These are phyloP conservation scores for Wickerhamiella vanderwaltii DNA, from an alignment of 805 yeast species.

Conservation along the genomic window DNA sequence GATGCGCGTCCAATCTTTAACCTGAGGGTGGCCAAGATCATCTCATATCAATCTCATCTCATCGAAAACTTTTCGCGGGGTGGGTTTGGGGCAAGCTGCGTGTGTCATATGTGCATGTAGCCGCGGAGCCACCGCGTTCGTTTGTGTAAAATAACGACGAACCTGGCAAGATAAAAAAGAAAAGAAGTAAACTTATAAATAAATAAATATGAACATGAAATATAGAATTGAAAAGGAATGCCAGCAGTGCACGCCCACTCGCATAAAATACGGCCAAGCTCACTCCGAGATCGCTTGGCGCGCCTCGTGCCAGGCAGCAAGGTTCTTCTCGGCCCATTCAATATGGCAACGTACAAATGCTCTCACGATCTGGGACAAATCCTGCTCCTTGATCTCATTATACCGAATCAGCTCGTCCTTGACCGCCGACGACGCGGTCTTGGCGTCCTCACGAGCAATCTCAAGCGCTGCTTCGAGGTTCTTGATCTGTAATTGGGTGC, in stretches of 20 bases:
- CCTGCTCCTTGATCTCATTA: constrained; percentile 38
- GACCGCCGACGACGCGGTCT: constrained; percentile 36
- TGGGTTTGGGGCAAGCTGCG: too few relatives aligned
- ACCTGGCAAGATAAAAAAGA: too few relatives aligned
- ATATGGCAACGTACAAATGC: constrained; percentile 45
- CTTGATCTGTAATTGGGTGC: constrained; percentile 35
- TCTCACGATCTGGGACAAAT: constrained; percentile 38
- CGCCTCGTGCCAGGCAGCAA: constrained; percentile 59
- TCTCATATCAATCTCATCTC: constrained; percentile 9
- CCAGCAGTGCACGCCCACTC: too few relatives aligned
- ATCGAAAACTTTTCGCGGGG: constrained; percentile 2
- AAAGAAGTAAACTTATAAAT: too few relatives aligned
- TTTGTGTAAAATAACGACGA: too few relatives aligned
- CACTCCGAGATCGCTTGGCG: constrained; percentile 22
- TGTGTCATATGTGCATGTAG: too few relatives aligned
- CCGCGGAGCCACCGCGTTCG: too few relatives aligned
- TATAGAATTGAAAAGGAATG: too few relatives aligned
- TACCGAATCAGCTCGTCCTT: constrained; percentile 34
- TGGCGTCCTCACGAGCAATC: constrained; percentile 43
- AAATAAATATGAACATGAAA: too few relatives aligned
- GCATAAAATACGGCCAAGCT: too few relatives aligned
- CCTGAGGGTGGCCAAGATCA: too few relatives aligned
- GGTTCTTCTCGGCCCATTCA: constrained; percentile 56
- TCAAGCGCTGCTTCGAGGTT: constrained; percentile 40
- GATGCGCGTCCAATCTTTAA: too few relatives aligned